These are phyloP conservation scores for Scheffersomyces lignosus DNA, from an alignment of 805 yeast species.

Conservation along the genomic window DNA sequence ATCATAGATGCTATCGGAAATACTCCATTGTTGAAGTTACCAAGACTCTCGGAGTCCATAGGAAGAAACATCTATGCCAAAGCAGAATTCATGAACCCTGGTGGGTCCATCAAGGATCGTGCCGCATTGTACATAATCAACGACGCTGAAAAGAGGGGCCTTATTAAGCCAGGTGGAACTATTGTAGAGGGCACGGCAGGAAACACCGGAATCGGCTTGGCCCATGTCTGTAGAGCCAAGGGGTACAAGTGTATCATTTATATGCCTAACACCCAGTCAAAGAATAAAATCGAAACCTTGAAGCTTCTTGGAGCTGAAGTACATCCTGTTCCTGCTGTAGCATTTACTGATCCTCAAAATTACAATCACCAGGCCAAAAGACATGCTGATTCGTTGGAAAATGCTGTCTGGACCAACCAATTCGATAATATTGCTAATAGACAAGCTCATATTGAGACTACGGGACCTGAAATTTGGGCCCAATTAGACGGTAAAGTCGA, in stretches of 20 bases:
- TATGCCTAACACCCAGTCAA: slow-evolving; percentile 90
- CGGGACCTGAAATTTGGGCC: slow-evolving; percentile 92
- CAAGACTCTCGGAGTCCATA: slow-evolving; percentile 52
- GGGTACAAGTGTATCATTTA: slow-evolving; percentile 85
- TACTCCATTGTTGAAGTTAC: slow-evolving; percentile 75
- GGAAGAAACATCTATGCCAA: slow-evolving; percentile 83
- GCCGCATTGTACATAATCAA: slow-evolving; percentile 78
- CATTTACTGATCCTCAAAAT: slow-evolving; percentile 77
- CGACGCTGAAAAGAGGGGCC: slow-evolving; percentile 73
- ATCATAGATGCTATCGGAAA: slow-evolving; percentile 88
- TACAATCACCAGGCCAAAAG: slow-evolving; percentile 85
- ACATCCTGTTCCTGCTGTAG: slow-evolving; percentile 84
- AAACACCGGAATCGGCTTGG: slow-evolving; percentile 92
- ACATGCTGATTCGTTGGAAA: slow-evolving; percentile 72
- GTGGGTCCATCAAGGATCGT: slow-evolving; percentile 89
- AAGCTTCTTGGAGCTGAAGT: slow-evolving; percentile 82
- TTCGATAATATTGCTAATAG: slow-evolving; percentile 87
- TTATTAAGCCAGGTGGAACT: slow-evolving; percentile 75
- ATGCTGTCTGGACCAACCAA: slow-evolving; percentile 93
- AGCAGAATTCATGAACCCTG: slow-evolving; percentile 92
- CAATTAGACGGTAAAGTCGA: slow-evolving; percentile 77
- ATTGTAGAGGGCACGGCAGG: slow-evolving; percentile 95
- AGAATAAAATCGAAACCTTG: slow-evolving; percentile 73
- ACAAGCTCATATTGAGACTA: slow-evolving; percentile 83
- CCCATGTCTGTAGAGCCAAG: slow-evolving; percentile 73